Conservation (phyloP, 371 early-diverging fungal genomes). For the Capniomyces stellatus region DNA sequence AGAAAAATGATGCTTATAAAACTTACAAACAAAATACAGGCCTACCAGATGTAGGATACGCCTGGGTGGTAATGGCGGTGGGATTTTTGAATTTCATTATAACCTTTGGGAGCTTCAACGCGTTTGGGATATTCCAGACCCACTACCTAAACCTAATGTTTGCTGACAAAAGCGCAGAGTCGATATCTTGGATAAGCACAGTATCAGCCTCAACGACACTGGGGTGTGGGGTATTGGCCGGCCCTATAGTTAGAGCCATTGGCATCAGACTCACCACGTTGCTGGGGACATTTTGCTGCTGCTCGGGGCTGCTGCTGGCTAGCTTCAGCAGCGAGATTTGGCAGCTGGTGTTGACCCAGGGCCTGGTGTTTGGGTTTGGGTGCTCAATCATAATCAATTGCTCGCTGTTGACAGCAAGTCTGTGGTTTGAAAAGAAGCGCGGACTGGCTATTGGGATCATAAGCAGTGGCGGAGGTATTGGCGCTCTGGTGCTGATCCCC, state of each 20-base stretch:
- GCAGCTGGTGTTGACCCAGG: conserved; percentile 17
- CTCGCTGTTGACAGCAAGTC: neutral
- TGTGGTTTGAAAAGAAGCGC: neutral
- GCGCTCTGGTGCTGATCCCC: neutral
- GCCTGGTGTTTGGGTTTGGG: conserved; percentile 17
- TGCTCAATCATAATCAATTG: conserved; percentile 14
- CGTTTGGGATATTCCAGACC: conserved; percentile 12
- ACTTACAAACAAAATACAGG: too few species aligned
- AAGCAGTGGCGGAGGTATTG: neutral
- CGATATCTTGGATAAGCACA: conserved; percentile 17
- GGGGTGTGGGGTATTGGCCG: conserved; percentile 7
- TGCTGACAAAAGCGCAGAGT: conserved; percentile 6
- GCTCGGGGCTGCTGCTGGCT: conserved; percentile 8
- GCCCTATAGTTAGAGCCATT: conserved; percentile 13
- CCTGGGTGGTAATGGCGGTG: neutral
- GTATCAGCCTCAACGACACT: conserved; percentile 10
- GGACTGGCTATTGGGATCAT: neutral
- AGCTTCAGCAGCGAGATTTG: conserved; percentile 13
- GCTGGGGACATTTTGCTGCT: conserved; percentile 8
- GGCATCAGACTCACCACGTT: conserved; percentile 10
- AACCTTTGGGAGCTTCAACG: neutral
- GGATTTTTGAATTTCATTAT: neutral
- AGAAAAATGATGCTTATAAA: too few species aligned
- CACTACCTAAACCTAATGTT: conserved; percentile 16
- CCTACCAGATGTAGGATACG: neutral